Evolutionary conservation across 352 stramenopile species (phyloP), one percentile per base, ranked within the genome.

Genomic region (Phytophthora fragariae): DNA sequence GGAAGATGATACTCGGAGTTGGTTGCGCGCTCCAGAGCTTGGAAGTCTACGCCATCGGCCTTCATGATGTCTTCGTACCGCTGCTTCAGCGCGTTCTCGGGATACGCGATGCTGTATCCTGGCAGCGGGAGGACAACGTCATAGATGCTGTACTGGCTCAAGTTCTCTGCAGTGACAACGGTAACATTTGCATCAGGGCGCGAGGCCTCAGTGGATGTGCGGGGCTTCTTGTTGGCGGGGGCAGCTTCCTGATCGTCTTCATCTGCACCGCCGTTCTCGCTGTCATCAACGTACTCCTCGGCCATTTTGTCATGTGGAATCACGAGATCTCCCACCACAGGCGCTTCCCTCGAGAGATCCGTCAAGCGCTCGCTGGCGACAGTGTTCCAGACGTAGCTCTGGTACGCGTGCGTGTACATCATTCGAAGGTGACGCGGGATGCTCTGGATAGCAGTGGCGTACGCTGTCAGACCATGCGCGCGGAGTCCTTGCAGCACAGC

Each of bases 91-190:
- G 71, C 75, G 61, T 98, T 98, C 60, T 86, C 79, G 9, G 97
- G 96, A 57, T 97, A 96, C 39, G 68, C 69, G 58, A 98, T 91
- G 71, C 93, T 96, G 68, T 95, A 97, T 14, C 97, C 97, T 7
- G 97, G 93, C 15, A 99, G 83, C 24, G 97, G 97, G n/a, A 99
- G 79, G 35, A 99, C 96, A 49, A 99, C 91, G 72, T 99, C 97
- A 61, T 92, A 91, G 57, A 99, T 94, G 31, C 78, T 90, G 79
- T 94, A 99, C 56, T 92, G 65, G n/a, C 79, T 68, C 46, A 98
- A 61, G 75, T 99, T 98, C n/a, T 95, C 86, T 50, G 89, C 79
- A 1, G 91, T 98, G 4, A 98, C 80, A 24, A 98, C 55, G 49
- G 31, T 46, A 11, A 65, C 44, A 64, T 73, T 53, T 60, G 58